A percentile compares a stretch with the other conserved stretches of the same genome.
Evolutionary conservation across 352 stramenopile genomes (phyloP).

Genomic region (Globisporangium heterothallicum): DNA sequence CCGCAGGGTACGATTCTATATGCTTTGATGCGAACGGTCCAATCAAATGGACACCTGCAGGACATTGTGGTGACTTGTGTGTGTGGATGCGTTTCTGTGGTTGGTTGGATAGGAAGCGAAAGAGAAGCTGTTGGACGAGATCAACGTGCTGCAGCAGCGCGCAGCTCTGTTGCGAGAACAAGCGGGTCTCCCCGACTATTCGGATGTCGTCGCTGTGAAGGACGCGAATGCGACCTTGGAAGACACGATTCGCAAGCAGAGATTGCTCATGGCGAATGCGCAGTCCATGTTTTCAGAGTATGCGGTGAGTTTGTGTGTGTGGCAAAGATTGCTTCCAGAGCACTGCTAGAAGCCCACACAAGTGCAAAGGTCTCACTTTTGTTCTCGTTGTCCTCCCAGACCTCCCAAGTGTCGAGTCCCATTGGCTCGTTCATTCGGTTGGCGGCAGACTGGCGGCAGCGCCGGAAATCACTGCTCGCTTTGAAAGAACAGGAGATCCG

Average conservation of each 20-base stretch:
- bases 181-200: not conserved
- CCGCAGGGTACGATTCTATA: not conserved
- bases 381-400: not conserved
- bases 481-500: conserved; percentile 22
- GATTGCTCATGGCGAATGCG: not conserved
- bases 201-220: not conserved
- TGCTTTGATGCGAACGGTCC: not conserved
- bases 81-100: not conserved
- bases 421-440: conserved; percentile 15
- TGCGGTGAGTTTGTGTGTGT: not conserved
- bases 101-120: not conserved
- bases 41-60: too few relatives aligned
- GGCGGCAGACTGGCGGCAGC: conserved; percentile 4
- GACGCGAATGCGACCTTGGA: not conserved
- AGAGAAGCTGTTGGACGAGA: not conserved
- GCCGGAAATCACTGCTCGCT: conserved; percentile 4
- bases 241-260: not conserved
- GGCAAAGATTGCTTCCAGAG: too few relatives aligned
- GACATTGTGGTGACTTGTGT: not conserved
- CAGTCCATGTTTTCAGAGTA: not conserved
- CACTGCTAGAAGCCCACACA: too few relatives aligned
- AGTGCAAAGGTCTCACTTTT: not conserved
- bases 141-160: not conserved
- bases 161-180: not conserved
- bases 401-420: conserved; percentile 11